A percentile compares a stretch with the other conserved stretches of the same genome.
These are phyloP conservation scores for Penicillium chermesinum DNA, from an alignment of 495 filamentous ascomycete genomes.

Conservation along the genomic window DNA sequence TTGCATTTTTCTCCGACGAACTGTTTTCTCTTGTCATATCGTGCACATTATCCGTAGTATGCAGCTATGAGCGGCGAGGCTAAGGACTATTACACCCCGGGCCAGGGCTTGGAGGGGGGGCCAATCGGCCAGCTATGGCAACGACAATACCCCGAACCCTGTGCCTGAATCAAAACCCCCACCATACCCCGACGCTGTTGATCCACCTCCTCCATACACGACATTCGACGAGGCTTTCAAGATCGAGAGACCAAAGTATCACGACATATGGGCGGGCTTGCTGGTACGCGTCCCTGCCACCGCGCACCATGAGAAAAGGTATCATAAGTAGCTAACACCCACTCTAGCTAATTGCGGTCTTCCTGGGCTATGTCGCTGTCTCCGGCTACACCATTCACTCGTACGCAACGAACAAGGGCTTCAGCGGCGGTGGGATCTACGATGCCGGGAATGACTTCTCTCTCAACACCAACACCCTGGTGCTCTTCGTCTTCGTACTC, in stretches of 20 bases:
- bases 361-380: slow-evolving; percentile 70
- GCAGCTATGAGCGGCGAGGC: slow-evolving; percentile 42
- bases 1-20: slow-evolving; percentile 11
- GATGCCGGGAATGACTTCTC: slow-evolving; percentile 55
- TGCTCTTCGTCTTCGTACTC: slow-evolving; percentile 75
- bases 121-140: slow-evolving; percentile 12
- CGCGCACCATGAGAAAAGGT: background rate
- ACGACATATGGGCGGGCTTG: slow-evolving; percentile 83
- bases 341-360: slow-evolving; percentile 61
- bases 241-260: slow-evolving; percentile 75
- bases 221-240: slow-evolving; percentile 74
- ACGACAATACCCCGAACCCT: slow-evolving; percentile 11
- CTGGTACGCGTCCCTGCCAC: slow-evolving; percentile 43
- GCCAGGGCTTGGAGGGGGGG: slow-evolving; percentile 25
- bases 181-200: slow-evolving; percentile 22
- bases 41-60: slow-evolving; percentile 4
- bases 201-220: slow-evolving; percentile 20
- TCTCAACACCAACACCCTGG: slow-evolving; percentile 77
- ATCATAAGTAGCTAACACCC: slow-evolving; percentile 6
- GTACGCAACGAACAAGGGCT: slow-evolving; percentile 61
- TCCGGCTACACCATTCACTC: slow-evolving; percentile 72
- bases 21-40: slow-evolving; percentile 4
- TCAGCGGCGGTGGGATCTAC: slow-evolving; percentile 72
- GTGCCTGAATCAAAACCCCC: slow-evolving; percentile 27
- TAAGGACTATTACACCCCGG: slow-evolving; percentile 36